A percentile compares a stretch with the other conserved stretches of the same genome.
These are phyloP conservation scores for Knoxdaviesia capensis DNA, from an alignment of 2,329 filamentous ascomycete genomes.

Conservation along the genomic window DNA sequence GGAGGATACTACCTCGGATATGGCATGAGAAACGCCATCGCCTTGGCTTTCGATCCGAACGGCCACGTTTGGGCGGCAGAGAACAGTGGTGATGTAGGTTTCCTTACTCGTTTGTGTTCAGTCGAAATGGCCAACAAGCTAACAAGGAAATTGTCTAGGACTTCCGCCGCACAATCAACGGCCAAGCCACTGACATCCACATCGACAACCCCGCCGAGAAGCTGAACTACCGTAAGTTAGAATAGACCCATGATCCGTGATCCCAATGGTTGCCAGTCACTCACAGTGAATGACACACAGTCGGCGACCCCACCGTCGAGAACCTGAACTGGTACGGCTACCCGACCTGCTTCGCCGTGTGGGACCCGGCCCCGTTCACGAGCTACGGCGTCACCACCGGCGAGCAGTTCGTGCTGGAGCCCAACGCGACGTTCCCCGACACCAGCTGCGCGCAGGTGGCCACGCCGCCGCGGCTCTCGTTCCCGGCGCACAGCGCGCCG, in stretches of 20 bases:
- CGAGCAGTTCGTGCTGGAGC: conserved; percentile 16
- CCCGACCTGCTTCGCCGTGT: conserved; percentile 37
- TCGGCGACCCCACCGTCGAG: conserved; percentile 10
- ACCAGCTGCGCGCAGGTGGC: conserved; percentile 13
- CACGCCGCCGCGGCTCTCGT: conserved; percentile 24
- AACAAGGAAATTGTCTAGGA: conserved; percentile 10
- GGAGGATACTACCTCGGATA: conserved; percentile 18
- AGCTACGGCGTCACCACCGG: conserved; percentile 13
- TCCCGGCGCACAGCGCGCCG: conserved; percentile 39
- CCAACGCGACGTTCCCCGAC: conserved; percentile 16
- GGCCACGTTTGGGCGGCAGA: conserved; percentile 27
- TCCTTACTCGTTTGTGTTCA: not conserved
- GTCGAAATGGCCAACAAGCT: too few species aligned
- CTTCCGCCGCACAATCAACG: conserved; percentile 23
- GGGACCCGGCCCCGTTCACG: conserved; percentile 17
- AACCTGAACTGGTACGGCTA: conserved; percentile 30
- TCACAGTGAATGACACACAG: conserved; percentile 4
- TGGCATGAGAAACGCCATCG: conserved; percentile 40
- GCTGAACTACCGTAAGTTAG: conserved; percentile 33
- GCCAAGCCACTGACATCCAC: conserved; percentile 26
- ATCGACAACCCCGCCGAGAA: conserved; percentile 44
- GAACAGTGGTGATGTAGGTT: conserved; percentile 23
- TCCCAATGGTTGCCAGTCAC: not conserved
- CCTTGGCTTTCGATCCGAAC: conserved; percentile 28
- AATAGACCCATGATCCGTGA: too few species aligned